These are phyloP conservation scores for Graphilbum ipis-grandicollis DNA, from an alignment of 2,329 filamentous ascomycete genomes.

Conservation along the genomic window DNA sequence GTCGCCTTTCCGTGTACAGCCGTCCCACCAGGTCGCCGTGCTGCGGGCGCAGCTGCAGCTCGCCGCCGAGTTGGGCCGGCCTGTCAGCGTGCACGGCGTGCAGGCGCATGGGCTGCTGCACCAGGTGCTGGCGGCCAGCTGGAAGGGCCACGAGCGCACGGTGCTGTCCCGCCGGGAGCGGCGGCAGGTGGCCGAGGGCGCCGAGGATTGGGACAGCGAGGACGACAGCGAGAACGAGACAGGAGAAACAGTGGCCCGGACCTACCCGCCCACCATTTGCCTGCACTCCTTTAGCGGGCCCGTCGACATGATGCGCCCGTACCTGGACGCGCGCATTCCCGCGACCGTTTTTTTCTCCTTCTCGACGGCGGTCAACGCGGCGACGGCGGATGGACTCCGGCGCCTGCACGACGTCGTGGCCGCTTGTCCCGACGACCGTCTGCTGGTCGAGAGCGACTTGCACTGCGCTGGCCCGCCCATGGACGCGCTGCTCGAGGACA, in stretches of 20 bases:
- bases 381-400: constrained; percentile 26
- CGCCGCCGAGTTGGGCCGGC: constrained; percentile 47
- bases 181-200: constrained; percentile 26
- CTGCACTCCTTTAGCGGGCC: constrained; percentile 85
- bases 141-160: constrained; percentile 52
- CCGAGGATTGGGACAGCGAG: constrained; percentile 15
- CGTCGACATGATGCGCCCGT: constrained; percentile 58
- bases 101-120: constrained; percentile 58
- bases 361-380: constrained; percentile 66
- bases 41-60: constrained; percentile 52
- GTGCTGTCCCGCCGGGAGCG: constrained; percentile 42
- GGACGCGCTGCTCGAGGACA: constrained; percentile 60
- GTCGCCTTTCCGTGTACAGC: constrained; percentile 48
- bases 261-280: constrained; percentile 76
- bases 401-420: constrained; percentile 49
- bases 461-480: constrained; percentile 67
- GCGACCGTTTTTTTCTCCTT: constrained; percentile 76
- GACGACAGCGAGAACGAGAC: constrained; percentile 4
- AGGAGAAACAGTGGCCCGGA: constrained; percentile 14
- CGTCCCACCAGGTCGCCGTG: constrained; percentile 51
- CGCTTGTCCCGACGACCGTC: constrained; percentile 55
- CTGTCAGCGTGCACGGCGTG: constrained; percentile 57
- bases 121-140: constrained; percentile 45
- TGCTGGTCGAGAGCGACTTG: constrained; percentile 82
- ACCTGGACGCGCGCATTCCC: constrained; percentile 55